Evolutionary conservation across 257 asterid species (phyloP).

Genomic region (Jacaranda copaia): DNA sequence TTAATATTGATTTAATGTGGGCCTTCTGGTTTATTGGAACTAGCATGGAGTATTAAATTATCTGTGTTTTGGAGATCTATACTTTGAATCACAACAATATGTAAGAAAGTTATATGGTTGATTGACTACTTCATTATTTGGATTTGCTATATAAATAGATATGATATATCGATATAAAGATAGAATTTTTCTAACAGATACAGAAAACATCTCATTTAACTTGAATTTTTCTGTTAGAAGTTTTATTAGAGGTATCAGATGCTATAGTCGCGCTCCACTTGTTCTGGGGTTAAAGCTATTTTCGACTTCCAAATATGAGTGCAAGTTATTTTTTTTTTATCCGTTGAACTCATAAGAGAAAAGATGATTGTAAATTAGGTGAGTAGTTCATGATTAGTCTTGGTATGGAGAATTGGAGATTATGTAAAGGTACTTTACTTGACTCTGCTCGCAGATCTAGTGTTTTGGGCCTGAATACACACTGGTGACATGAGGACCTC

Average conservation of each 20-base stretch:
- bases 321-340: not conserved
- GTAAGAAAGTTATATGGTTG: no score
- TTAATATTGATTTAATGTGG: not conserved
- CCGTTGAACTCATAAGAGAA: not conserved
- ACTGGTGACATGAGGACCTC: not conserved
- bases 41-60: not conserved
- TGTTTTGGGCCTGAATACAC: not conserved
- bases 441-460: not conserved
- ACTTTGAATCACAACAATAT: not conserved
- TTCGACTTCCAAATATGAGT: not conserved
- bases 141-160: not conserved
- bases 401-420: not conserved
- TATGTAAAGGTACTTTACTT: not conserved
- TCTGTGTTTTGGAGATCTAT: not conserved
- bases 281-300: not conserved
- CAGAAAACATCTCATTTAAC: not conserved
- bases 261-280: not conserved
- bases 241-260: not conserved
- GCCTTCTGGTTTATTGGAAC: not conserved
- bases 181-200: not conserved
- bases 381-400: not conserved
- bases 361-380: not conserved
- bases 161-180: not conserved
- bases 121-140: no score
- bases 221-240: not conserved